phyloP scores from a whole-genome alignment of 345 rosid species.

The Lumnitzera littorea region DNA sequence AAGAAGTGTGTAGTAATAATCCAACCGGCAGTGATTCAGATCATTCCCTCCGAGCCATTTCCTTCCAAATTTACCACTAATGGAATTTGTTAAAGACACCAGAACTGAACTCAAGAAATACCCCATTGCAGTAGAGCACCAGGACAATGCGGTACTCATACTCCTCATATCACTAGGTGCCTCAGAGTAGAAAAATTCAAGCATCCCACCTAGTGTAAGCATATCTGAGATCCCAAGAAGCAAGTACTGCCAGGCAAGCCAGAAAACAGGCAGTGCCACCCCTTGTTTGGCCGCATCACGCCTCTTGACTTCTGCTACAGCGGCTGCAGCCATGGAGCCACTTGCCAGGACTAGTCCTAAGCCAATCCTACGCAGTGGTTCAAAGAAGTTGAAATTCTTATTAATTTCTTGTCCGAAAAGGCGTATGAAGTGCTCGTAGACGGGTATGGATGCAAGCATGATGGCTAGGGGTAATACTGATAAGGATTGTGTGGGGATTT shows the following conservation, averaged over 20 bases:
- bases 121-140: conserved; percentile 53
- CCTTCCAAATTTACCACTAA: conserved; percentile 20
- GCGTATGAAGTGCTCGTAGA: conserved; percentile 24
- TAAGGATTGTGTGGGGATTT: conserved; percentile 47
- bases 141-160: conserved; percentile 40
- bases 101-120: conserved; percentile 44
- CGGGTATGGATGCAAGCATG: conserved; percentile 38
- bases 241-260: conserved; percentile 46
- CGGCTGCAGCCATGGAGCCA: conserved; percentile 44
- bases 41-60: conserved; percentile 43
- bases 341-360: conserved; percentile 39
- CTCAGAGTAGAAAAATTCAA: conserved; percentile 55
- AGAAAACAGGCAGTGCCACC: conserved; percentile 32
- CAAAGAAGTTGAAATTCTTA: conserved; percentile 10
- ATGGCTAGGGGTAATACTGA: conserved; percentile 29
- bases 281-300: conserved; percentile 14
- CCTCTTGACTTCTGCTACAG: conserved; percentile 34
- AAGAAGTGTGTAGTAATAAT: conserved; percentile 37
- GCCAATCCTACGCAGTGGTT: conserved; percentile 41
- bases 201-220: conserved; percentile 57
- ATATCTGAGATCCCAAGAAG: conserved; percentile 45
- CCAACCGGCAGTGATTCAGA: conserved; percentile 30
- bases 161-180: conserved; percentile 42
- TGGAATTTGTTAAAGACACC: conserved; percentile 25
- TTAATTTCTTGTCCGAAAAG: neutral